phyloP scores from a whole-genome alignment of 2,329 filamentous ascomycete species.

The Aureobasidium mangrovei region DNA sequence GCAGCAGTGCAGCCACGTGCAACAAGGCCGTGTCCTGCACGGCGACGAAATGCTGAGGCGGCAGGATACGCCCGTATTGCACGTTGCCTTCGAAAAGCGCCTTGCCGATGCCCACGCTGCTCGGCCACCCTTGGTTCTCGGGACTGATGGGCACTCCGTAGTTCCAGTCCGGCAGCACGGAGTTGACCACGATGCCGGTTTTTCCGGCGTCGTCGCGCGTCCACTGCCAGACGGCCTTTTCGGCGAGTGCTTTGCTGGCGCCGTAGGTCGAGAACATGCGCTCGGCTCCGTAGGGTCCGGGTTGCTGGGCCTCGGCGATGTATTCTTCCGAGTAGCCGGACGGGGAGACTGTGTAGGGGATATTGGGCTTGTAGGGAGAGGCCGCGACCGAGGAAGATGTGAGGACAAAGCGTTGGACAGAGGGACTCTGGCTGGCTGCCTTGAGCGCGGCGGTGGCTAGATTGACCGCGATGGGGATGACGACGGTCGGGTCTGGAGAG shows the following conservation, averaged over 20 bases:
- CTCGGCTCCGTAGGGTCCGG: not conserved
- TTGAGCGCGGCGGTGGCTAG: not conserved
- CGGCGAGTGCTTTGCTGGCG: not conserved
- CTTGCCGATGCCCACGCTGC: conserved; percentile 5
- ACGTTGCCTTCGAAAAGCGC: conserved; percentile 18
- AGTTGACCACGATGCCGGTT: not conserved
- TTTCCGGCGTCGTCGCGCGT: not conserved
- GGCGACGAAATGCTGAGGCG: conserved; percentile 34
- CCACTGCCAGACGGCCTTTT: conserved; percentile 6
- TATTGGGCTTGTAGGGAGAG: not conserved
- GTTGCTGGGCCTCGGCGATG: not conserved
- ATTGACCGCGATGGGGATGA: conserved; percentile 6
- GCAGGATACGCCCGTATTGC: not conserved
- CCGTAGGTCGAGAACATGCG: not conserved
- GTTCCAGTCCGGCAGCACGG: conserved; percentile 18
- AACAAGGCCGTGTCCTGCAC: conserved; percentile 43
- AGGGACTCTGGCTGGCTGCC: not conserved
- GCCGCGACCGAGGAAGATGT: not conserved
- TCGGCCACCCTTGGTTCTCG: conserved; percentile 13
- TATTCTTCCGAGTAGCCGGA: not conserved
- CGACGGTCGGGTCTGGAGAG: not conserved
- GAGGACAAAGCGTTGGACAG: not conserved
- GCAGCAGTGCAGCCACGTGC: conserved; percentile 44
- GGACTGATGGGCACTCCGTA: conserved; percentile 19
- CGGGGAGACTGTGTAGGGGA: not conserved